Evolutionary conservation across 192 early-diverging fungal genomes (phyloP).

Genomic region (Podila minutissima): DNA sequence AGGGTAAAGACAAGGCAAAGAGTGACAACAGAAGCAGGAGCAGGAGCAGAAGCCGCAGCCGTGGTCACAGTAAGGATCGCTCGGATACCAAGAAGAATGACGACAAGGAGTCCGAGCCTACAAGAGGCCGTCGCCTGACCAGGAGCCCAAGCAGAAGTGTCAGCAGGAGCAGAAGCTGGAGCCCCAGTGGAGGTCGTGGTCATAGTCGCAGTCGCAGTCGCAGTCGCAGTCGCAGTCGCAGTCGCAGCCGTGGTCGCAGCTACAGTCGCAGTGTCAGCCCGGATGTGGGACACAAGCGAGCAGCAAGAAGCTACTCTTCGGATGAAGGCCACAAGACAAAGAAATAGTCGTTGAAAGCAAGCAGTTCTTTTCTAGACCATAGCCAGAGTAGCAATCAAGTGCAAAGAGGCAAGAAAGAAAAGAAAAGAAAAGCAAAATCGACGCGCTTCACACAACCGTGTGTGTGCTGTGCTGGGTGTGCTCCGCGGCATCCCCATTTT

Average conservation of each 20-base stretch:
- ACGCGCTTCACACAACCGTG: too few relatives aligned
- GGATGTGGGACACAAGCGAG: background rate
- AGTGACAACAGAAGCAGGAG: constrained; percentile 31
- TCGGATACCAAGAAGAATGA: background rate
- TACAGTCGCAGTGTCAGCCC: background rate
- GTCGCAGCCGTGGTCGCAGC: background rate
- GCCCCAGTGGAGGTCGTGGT: constrained; percentile 12
- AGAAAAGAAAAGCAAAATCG: background rate
- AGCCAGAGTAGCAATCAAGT: too few relatives aligned
- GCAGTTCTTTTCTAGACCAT: too few relatives aligned
- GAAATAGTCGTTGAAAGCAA: too few relatives aligned
- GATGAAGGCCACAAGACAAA: background rate
- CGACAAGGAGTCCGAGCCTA: background rate
- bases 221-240: background rate
- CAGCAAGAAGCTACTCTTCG: background rate
- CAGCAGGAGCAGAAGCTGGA: constrained; percentile 14
- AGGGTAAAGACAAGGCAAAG: constrained; percentile 10
- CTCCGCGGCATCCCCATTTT: too few relatives aligned
- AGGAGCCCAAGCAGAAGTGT: constrained; percentile 21
- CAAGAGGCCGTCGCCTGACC: constrained; percentile 25
- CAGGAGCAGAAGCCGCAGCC: constrained; percentile 17
- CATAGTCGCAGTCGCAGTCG: constrained; percentile 11
- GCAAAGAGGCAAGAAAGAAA: background rate
- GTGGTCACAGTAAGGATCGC: background rate
- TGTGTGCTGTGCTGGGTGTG: too few relatives aligned